phyloP scores from a whole-genome alignment of 2,329 filamentous ascomycete species.

The Pseudopithomyces chartarum region DNA sequence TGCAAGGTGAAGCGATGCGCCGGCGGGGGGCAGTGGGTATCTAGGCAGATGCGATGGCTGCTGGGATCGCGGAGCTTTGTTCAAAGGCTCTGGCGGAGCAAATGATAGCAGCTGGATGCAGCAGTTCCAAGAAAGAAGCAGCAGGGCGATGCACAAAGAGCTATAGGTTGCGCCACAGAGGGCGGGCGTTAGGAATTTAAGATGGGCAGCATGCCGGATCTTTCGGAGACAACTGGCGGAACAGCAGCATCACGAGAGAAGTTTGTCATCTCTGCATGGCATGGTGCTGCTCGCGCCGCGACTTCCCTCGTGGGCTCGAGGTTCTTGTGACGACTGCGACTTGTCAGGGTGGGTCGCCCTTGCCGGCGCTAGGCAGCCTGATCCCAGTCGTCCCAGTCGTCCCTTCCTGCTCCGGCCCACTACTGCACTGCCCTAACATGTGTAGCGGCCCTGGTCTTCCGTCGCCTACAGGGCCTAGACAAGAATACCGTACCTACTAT shows the following conservation, averaged over 20 bases:
- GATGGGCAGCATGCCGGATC: slow-evolving; percentile 28
- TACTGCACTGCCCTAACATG: not conserved
- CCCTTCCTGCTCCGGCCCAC: not conserved
- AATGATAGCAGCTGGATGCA: slow-evolving; percentile 9
- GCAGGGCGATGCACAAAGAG: not conserved
- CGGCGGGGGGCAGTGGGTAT: not conserved
- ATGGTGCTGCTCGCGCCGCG: slow-evolving; percentile 24
- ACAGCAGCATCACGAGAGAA: slow-evolving; percentile 22
- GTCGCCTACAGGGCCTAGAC: too few relatives aligned
- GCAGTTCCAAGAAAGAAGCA: slow-evolving; percentile 7
- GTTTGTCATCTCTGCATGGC: slow-evolving; percentile 31
- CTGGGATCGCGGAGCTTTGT: not conserved
- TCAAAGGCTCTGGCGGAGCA: not conserved
- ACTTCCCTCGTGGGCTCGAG: slow-evolving; percentile 7
- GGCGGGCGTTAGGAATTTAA: slow-evolving; percentile 9
- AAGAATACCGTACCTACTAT: too few relatives aligned
- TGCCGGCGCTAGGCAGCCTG: not conserved
- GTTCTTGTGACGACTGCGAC: slow-evolving; percentile 10
- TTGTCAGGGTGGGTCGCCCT: slow-evolving; percentile 10
- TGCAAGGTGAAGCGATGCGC: slow-evolving; percentile 3
- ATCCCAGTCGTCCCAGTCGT: not conserved
- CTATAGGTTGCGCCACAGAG: slow-evolving; percentile 8
- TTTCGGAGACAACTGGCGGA: slow-evolving; percentile 24
- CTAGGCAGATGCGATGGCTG: not conserved
- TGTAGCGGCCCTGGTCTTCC: not conserved